Evolutionary conservation across 305 asterid species (phyloP), one percentile per base, ranked within the genome.

Genomic region (Fraxinus velutina): DNA sequence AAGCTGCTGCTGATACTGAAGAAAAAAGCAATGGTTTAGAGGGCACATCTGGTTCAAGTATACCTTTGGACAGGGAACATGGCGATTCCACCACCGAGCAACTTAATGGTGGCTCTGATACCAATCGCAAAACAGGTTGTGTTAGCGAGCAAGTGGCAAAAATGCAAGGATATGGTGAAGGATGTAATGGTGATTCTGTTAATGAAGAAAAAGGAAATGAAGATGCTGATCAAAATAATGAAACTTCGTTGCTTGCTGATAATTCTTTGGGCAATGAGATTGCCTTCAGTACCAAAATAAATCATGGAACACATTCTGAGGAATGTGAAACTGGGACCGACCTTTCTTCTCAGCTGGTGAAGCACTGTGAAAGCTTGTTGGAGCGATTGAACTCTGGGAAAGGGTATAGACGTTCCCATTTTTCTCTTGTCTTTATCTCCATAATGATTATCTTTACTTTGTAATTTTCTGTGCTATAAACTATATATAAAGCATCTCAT

Each of bases 341-440:
- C 80, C 85, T 89, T 79, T 75, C 92, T 78, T 82, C 81, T 19
- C 80, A 81, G 78, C 93, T 94, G 88, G 79, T 91, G 84, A 83
- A 90, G 85, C 87, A 86, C 15, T 83, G 94, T 72, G 92, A 91
- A 85, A 81, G 79, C 76, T 83, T 96, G 81, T 89, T 92, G 78
- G 92, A 90, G 88, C 89, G 89, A 86, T 85, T 96, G 89, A 87
- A 89, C 78, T 81, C 89, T 79, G 70, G 85, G 82, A 85, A 89
- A 77, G 73, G 98, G 99, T 96, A 90, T 42, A 47, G 15, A 85
- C 57, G 13, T 62, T 64, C 32, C 57, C 68, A 30, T 62, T 80
- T 75, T 76, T 47, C 13, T 27, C 72, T n/a, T 76, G 8, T 39
- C 27, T 75, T 79, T 50, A 47, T 75, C 33, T 42, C 75, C 68